Percentiles rank a stretch among this genome's conserved stretches.
These are phyloP conservation scores for Amanita phalloides DNA, from an alignment of 768 basidiomycete species.

Conservation along the genomic window DNA sequence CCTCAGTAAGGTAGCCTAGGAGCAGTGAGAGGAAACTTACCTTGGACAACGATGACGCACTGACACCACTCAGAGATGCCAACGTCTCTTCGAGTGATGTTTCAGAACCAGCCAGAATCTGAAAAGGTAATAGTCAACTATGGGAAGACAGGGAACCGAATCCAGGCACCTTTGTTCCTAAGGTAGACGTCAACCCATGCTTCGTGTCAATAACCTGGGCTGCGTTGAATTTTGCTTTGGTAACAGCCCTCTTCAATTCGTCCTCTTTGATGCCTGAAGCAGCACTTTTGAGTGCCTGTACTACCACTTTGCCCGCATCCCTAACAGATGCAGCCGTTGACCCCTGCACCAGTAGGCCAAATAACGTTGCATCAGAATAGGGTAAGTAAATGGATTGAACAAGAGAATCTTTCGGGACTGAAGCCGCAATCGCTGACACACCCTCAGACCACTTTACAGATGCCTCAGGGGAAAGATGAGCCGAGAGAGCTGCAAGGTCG, in stretches of 20 bases:
- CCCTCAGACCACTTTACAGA: conserved; percentile 85
- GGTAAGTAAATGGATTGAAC: conserved; percentile 72
- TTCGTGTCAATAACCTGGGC: conserved; percentile 62
- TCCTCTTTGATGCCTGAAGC: conserved; percentile 52
- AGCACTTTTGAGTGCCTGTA: conserved; percentile 55
- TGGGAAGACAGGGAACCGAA: background rate
- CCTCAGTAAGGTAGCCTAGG: background rate
- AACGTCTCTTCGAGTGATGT: conserved; percentile 53
- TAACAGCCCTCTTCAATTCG: conserved; percentile 69
- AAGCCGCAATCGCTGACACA: conserved; percentile 53
- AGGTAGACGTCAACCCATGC: conserved; percentile 47
- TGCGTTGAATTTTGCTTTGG: conserved; percentile 81
- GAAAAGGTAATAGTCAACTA: background rate
- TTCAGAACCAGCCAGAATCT: conserved; percentile 51
- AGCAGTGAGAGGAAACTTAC: conserved; percentile 23
- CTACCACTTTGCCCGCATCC: conserved; percentile 59
- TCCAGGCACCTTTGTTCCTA: conserved; percentile 54
- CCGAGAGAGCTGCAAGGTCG: conserved; percentile 69
- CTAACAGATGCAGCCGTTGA: conserved; percentile 49
- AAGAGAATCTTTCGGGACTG: conserved; percentile 46
- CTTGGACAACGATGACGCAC: conserved; percentile 58
- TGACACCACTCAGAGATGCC: conserved; percentile 59
- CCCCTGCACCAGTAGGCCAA: conserved; percentile 76
- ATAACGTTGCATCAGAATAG: conserved; percentile 87
- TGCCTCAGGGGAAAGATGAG: conserved; percentile 68